Conservation (phyloP, 176 grass and related monocot species). For the Eleusine indica region DNA sequence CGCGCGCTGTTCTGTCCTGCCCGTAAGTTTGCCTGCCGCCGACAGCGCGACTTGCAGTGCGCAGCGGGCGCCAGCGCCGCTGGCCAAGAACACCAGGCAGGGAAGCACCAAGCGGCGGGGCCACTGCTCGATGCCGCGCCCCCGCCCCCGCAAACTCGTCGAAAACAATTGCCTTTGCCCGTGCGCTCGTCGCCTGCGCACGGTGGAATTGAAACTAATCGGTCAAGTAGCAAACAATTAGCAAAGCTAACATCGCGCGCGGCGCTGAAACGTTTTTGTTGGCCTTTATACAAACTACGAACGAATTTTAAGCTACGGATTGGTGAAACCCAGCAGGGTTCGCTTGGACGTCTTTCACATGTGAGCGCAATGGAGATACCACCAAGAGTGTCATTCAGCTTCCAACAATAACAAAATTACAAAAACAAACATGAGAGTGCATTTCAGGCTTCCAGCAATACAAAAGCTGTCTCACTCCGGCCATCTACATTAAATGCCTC, state of each 20-base stretch:
- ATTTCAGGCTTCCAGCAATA: not conserved
- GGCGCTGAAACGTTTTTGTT: not conserved
- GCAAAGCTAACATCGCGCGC: not conserved
- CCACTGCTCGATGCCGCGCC: not conserved
- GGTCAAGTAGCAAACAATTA: not conserved
- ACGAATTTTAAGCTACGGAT: not conserved
- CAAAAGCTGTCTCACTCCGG: slow-evolving; percentile 4
- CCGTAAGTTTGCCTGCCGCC: not conserved
- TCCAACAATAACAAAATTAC: not conserved
- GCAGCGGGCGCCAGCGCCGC: not conserved
- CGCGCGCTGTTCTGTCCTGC: not conserved
- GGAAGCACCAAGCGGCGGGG: too few species aligned
- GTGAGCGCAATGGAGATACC: not conserved
- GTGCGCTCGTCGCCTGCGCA: not conserved
- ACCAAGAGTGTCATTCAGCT: not conserved
- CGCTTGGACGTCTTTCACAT: not conserved
- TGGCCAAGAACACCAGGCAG: not conserved
- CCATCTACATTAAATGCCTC: slow-evolving; percentile 41
- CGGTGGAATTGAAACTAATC: not conserved
- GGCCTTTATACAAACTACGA: not conserved
- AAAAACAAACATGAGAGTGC: not conserved
- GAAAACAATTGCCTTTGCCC: not conserved
- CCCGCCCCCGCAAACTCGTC: not conserved
- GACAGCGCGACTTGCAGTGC: not conserved
- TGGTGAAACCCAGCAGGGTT: not conserved